Evolutionary conservation across 1,284 basidiomycete species (phyloP), one percentile per base, ranked within the genome.

Genomic region (Peniophora sp.): DNA sequence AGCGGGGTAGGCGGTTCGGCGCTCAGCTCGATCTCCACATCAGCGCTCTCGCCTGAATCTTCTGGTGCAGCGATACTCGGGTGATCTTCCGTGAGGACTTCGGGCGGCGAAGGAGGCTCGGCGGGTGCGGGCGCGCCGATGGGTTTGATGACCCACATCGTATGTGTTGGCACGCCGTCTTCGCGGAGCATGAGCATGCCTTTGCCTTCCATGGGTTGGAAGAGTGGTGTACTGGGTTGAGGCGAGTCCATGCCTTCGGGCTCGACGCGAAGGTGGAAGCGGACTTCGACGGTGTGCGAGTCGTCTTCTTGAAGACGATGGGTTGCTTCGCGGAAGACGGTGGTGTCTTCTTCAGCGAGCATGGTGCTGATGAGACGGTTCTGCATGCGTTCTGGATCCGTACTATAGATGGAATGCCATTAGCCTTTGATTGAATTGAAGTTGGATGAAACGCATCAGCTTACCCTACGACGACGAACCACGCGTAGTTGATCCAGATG

Each of bases 141-240:
- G 17, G 44, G 44, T 61, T 91, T 94, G 65, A 97, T 83, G 41
- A 98, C 95, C 97, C 97, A 99, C 95, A 99, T 98, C 3, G 96
- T 97, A 67, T 99, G 97, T 20, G 94, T 92, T 2, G 92, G 85
- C 54, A 80, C 78, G 3, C 88, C 88, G 50, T 85, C 86, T 62
- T 92, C 83, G 34, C 92, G 83, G 57, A 92, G 82, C 85, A 99
- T 96, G 58, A 99, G 81, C 96, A 99, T 98, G 20, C 97, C 97
- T 64, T 97, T 97, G 38, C 92, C 97, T 61, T 97, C 94, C 84
- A 99, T 95, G 61, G 83, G 81, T 65, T 92, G 89, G 65, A 85
- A 94, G 59, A 86, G 70, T 57, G 76, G 67, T 65, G 77, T 74
- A 45, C 67, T 66, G 24, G 63, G 67, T 32, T 12, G 27, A 12